Conservation (phyloP, 352 stramenopile species). For the Globisporangium parvum region DNA sequence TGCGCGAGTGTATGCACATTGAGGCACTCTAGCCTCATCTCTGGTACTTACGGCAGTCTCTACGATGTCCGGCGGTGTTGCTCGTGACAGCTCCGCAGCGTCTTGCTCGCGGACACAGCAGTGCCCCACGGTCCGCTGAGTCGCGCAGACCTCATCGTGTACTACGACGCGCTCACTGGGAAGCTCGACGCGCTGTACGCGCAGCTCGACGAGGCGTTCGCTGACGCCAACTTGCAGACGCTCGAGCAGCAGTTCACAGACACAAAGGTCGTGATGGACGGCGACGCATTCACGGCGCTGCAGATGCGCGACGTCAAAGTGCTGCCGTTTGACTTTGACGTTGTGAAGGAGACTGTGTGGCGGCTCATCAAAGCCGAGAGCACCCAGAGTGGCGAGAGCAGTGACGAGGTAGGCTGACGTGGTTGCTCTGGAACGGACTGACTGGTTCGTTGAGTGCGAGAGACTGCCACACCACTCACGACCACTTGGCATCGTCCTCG, state of each 20-base stretch:
- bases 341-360: conserved; percentile 1
- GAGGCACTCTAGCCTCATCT: not conserved
- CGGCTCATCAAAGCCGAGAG: not conserved
- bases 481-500: not conserved
- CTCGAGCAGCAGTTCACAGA: conserved; percentile 3
- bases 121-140: not conserved
- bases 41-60: not conserved
- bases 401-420: not conserved
- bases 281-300: not conserved
- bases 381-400: not conserved
- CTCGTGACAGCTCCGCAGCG: not conserved
- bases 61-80: no score
- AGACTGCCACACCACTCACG: not conserved
- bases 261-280: not conserved
- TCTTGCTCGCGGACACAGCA: not conserved
- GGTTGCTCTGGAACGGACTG: not conserved
- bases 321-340: conserved; percentile 7
- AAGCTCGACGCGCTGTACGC: conserved; percentile 4
- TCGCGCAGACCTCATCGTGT: conserved; percentile 3
- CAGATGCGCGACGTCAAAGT: conserved; percentile 5
- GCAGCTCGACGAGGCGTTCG: conserved; percentile 4
- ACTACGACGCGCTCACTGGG: conserved; percentile 6
- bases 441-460: no score
- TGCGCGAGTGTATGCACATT: not conserved
- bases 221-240: not conserved